Evolutionary conservation across 768 basidiomycete species (phyloP), one percentile per base, ranked within the genome.

Genomic region (Amanita brunnescens): DNA sequence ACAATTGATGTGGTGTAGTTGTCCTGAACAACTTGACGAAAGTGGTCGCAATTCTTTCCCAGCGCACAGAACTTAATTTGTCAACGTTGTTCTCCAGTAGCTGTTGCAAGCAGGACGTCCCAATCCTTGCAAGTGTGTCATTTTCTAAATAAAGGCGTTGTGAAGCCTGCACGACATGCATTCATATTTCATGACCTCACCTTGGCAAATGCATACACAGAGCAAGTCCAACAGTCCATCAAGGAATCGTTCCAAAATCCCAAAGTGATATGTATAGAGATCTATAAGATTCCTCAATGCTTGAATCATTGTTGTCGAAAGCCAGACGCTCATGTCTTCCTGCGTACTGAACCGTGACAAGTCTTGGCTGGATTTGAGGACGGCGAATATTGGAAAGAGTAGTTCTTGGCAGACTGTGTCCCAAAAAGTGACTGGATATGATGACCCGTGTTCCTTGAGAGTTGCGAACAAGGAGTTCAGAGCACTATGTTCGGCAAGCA

Each of bases 241-340:
- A 34, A 98, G 72, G 66, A 88, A 89, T 33, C 88, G 79, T 58
- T 93, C 90, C 59, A 99, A 66, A 13, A 83, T 91, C 47, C 90
- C 85, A 63, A 97, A 98, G 71, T 92, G 93, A 69, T 83, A 90
- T 1, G 96, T 94, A 64, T 94, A 99, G 18, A 99, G 78, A 62
- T 95, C 91, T 53, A 99, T 89, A 55, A 98, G 76, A 66, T 97
- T 89, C 40, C 96, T 83, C 41, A 99, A 77, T 0, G 96, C 96
- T 63, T 97, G 93, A 45, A 98, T 96, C 89, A 99, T 93, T 2
- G 96, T 99, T 12, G 96, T 96, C 21, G 93, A 97, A 41, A 99
- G 68, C 96, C 96, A 99, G 23, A 99, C 93, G 59, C 92, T 96
- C 92, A 98, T 95, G 59, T 98, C 96, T 62, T 98, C 96, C 61